Evolutionary conservation across 257 asterid genomes (phyloP).

Genomic region (Solanum medicagineum): DNA sequence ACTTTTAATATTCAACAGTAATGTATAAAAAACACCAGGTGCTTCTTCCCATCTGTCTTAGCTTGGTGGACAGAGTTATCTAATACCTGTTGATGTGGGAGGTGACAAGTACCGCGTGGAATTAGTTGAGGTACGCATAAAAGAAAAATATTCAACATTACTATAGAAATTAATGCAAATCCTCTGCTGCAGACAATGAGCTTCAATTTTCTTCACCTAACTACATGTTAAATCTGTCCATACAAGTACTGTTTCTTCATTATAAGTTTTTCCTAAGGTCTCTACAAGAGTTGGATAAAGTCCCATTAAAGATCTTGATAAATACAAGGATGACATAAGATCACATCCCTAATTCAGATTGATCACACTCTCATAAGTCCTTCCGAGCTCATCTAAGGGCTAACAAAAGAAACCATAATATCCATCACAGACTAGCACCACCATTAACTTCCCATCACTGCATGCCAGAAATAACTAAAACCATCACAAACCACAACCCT

Average conservation of each 20-base stretch:
- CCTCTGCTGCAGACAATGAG: background rate
- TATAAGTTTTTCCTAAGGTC: background rate
- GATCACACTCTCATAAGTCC: background rate
- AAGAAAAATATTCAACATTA: background rate
- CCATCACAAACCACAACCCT: background rate
- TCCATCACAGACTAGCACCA: background rate
- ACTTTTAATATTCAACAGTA: background rate
- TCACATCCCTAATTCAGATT: background rate
- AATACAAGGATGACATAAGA: background rate
- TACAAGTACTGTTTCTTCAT: background rate
- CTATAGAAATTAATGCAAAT: background rate
- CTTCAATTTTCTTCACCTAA: background rate
- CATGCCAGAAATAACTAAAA: background rate
- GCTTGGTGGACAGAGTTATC: too few relatives aligned
- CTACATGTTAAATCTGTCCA: background rate
- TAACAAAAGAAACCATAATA: background rate
- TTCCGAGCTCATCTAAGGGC: background rate
- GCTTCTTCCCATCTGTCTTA: too few relatives aligned
- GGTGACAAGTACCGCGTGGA: too few relatives aligned
- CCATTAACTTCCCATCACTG: background rate
- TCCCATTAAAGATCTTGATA: background rate
- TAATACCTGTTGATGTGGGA: too few relatives aligned
- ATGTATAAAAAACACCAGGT: too few relatives aligned
- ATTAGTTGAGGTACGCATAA: too few relatives aligned
- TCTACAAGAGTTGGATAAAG: background rate